phyloP scores from a whole-genome alignment of 108 stramenopile genomes.

The Hondaea fermentalgiana region DNA sequence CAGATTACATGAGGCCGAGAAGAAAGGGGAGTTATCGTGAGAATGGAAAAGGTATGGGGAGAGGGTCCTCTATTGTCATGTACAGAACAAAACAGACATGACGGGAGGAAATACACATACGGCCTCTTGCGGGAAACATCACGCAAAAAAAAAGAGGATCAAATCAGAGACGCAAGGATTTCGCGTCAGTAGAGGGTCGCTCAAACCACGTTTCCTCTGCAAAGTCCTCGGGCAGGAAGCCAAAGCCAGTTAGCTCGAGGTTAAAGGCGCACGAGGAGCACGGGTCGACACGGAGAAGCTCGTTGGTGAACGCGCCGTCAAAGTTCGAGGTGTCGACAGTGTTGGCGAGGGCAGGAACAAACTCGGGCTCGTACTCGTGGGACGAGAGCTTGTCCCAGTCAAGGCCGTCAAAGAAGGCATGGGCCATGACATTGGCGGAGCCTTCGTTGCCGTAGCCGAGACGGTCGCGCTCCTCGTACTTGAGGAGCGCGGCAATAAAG shows the following conservation, averaged over 20 bases:
- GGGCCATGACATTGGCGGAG: slow-evolving; percentile 59
- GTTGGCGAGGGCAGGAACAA: slow-evolving; percentile 42
- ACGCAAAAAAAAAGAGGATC: too few relatives aligned
- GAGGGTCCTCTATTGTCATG: too few relatives aligned
- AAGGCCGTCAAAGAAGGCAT: slow-evolving; percentile 68
- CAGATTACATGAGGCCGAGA: too few relatives aligned
- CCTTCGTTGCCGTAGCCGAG: slow-evolving; percentile 68
- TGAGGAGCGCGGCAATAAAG: slow-evolving; percentile 61
- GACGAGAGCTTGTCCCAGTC: slow-evolving; percentile 60
- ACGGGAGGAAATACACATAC: too few relatives aligned
- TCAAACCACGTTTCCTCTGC: not conserved
- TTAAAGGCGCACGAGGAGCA: slow-evolving; percentile 18
- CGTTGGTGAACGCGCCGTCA: slow-evolving; percentile 20
- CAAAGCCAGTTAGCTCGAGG: slow-evolving; percentile 9
- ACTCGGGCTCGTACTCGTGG: slow-evolving; percentile 51
- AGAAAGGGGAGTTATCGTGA: too few relatives aligned
- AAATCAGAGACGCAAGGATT: not conserved
- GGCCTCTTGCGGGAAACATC: too few relatives aligned
- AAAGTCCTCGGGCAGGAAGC: slow-evolving; percentile 3
- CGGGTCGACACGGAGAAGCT: not conserved
- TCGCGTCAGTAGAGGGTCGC: not conserved
- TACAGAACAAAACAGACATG: too few relatives aligned
- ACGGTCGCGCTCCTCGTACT: slow-evolving; percentile 57
- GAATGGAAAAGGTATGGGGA: too few relatives aligned
- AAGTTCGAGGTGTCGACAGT: slow-evolving; percentile 36